A percentile compares a stretch with the other conserved stretches of the same genome.
Evolutionary conservation across 768 basidiomycete species (phyloP).

Genomic region (Collybia sp.): DNA sequence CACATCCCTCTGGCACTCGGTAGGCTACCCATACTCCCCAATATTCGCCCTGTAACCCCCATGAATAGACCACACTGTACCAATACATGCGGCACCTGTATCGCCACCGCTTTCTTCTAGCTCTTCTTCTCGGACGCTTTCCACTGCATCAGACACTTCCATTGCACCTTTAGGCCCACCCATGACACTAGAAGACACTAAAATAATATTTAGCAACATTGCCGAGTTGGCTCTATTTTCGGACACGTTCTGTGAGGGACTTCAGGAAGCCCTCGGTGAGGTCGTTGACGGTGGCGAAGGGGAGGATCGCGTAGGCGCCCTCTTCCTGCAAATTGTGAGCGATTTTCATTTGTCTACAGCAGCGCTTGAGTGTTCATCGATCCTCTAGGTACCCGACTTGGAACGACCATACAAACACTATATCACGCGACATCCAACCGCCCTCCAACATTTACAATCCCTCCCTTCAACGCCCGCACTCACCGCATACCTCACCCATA

Average conservation of each 20-base stretch:
- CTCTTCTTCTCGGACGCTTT: constrained; percentile 45
- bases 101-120: constrained; percentile 46
- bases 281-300: constrained; percentile 60
- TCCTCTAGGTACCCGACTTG: constrained; percentile 56
- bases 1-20: constrained; percentile 79
- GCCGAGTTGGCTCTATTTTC: constrained; percentile 70
- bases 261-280: constrained; percentile 64
- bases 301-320: constrained; percentile 63
- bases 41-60: background rate
- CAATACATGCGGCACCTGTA: constrained; percentile 30
- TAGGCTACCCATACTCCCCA: constrained; percentile 19
- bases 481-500: constrained; percentile 60
- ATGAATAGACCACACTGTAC: constrained; percentile 1
- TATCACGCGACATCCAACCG: constrained; percentile 74
- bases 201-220: constrained; percentile 74
- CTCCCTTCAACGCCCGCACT: constrained; percentile 50
- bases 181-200: constrained; percentile 67
- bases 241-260: constrained; percentile 55
- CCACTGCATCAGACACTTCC: constrained; percentile 47
- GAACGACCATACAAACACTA: constrained; percentile 75
- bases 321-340: constrained; percentile 68
- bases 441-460: constrained; percentile 59
- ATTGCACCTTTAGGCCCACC: constrained; percentile 39
- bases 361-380: constrained; percentile 5
- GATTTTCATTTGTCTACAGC: constrained; percentile 5